A percentile compares a stretch with the other conserved stretches of the same genome.
Evolutionary conservation across 176 grass and related monocot genomes (phyloP).

Genomic region (Cocos nucifera): DNA sequence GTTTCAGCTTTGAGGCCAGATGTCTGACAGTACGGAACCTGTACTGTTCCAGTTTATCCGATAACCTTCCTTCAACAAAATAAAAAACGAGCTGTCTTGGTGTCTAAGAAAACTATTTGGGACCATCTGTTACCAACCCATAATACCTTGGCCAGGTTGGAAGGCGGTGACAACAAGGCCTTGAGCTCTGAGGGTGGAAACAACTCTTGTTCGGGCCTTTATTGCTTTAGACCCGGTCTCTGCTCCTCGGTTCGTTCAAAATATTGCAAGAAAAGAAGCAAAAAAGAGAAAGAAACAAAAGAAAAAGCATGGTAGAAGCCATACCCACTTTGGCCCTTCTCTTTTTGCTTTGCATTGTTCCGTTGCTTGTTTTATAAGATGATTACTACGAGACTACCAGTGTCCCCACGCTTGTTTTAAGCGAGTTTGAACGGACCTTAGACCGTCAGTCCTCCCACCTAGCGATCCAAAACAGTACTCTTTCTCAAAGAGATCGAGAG

Average conservation of each 20-base stretch:
- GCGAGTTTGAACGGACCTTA: neutral
- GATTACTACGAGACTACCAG: neutral
- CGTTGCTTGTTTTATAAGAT: neutral
- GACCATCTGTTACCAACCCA: too few relatives aligned
- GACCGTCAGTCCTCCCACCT: too few relatives aligned
- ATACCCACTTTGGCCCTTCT: neutral
- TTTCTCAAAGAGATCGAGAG: neutral
- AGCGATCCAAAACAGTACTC: neutral
- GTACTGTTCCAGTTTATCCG: too few relatives aligned
- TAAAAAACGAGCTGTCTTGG: too few relatives aligned
- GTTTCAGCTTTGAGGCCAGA: too few relatives aligned
- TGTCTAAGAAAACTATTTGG: too few relatives aligned
- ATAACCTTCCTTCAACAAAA: too few relatives aligned
- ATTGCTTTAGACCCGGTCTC: neutral
- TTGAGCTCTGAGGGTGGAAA: too few relatives aligned
- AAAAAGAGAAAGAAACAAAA: conserved; percentile 10
- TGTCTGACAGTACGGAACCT: too few relatives aligned
- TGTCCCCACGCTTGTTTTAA: neutral
- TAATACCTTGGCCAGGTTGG: too few relatives aligned
- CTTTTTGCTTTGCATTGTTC: conserved; percentile 3
- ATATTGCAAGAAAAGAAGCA: conserved; percentile 17
- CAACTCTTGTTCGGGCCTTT: too few relatives aligned
- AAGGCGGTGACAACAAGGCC: too few relatives aligned
- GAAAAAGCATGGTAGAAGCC: neutral
- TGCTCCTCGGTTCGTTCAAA: conserved; percentile 4